Percentiles rank a stretch among this genome's conserved stretches.
Conservation (phyloP, 2,329 filamentous ascomycete genomes). For the Hymenoscyphus fraxineus region DNA sequence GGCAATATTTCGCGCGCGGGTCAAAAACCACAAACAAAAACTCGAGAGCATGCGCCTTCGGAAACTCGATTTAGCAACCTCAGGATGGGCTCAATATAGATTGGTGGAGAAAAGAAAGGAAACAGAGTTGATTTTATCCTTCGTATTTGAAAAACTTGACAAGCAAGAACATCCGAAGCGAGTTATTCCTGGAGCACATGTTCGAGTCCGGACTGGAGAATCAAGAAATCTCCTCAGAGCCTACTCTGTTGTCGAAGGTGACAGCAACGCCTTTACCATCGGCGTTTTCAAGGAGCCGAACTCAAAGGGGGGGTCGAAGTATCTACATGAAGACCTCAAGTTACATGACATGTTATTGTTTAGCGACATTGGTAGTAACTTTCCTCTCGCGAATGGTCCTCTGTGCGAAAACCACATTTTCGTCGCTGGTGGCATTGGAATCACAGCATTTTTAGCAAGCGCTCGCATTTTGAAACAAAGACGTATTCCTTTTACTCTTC, state of each 20-base stretch:
- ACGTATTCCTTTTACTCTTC: conserved; percentile 59
- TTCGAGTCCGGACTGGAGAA: conserved; percentile 49
- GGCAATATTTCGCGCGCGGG: conserved; percentile 8
- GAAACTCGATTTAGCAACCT: conserved; percentile 54
- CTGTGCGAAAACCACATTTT: conserved; percentile 57
- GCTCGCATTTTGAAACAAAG: conserved; percentile 41
- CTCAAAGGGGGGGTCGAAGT: conserved; percentile 61
- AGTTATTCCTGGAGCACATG: conserved; percentile 46
- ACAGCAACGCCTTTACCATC: conserved; percentile 49
- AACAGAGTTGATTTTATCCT: conserved; percentile 47
- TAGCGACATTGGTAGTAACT: conserved; percentile 47
- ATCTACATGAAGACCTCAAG: conserved; percentile 49
- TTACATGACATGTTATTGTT: conserved; percentile 50
- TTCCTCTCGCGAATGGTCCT: conserved; percentile 48
- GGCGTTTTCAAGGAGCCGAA: conserved; percentile 59
- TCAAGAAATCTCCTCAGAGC: conserved; percentile 50
- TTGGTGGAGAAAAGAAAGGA: conserved; percentile 47
- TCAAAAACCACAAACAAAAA: conserved; percentile 25
- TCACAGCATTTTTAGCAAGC: conserved; percentile 59
- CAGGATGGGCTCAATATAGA: conserved; percentile 33
- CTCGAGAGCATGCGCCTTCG: conserved; percentile 6
- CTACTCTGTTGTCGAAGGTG: conserved; percentile 57
- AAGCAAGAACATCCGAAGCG: conserved; percentile 41
- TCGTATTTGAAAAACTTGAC: conserved; percentile 50
- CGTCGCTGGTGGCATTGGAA: conserved; percentile 61